phyloP scores from a whole-genome alignment of 2,329 filamentous ascomycete species.

The Xylariales sp. region DNA sequence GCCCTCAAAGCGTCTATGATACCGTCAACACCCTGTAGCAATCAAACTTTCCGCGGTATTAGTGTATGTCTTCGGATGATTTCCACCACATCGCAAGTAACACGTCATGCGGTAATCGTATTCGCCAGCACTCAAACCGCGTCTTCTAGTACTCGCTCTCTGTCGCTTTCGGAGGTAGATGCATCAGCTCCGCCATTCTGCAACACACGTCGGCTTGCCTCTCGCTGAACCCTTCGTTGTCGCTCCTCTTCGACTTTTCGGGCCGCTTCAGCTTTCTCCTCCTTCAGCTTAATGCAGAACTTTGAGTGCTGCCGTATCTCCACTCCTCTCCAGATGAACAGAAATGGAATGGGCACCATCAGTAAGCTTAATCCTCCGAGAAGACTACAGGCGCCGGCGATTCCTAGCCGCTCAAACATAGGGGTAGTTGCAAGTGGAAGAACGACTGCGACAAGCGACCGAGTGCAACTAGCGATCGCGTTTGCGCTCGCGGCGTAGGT shows the following conservation, averaged over 20 bases:
- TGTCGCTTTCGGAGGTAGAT: too few species aligned
- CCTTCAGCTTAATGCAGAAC: slow-evolving; percentile 57
- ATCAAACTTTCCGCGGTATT: too few species aligned
- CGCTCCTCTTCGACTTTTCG: slow-evolving; percentile 32
- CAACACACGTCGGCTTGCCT: too few species aligned
- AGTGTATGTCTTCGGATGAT: too few species aligned
- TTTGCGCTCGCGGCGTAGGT: slow-evolving; percentile 56
- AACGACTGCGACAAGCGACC: slow-evolving; percentile 47
- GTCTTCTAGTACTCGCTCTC: too few species aligned
- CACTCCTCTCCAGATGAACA: slow-evolving; percentile 51
- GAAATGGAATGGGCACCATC: slow-evolving; percentile 46
- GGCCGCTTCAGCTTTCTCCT: slow-evolving; percentile 44
- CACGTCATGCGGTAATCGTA: too few species aligned
- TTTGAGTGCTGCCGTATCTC: slow-evolving; percentile 50
- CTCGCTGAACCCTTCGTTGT: too few species aligned
- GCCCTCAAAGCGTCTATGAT: too few species aligned
- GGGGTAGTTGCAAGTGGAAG: slow-evolving; percentile 51
- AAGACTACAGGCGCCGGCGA: slow-evolving; percentile 47
- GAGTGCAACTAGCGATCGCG: slow-evolving; percentile 44
- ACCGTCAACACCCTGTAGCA: too few species aligned
- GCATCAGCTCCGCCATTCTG: too few species aligned
- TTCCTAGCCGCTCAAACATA: slow-evolving; percentile 44
- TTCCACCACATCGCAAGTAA: too few species aligned
- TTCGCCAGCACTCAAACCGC: too few species aligned
- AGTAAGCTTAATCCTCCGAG: slow-evolving; percentile 45